Evolutionary conservation across 2,329 filamentous ascomycete species (phyloP).

Genomic region (Fusarium sp.): DNA sequence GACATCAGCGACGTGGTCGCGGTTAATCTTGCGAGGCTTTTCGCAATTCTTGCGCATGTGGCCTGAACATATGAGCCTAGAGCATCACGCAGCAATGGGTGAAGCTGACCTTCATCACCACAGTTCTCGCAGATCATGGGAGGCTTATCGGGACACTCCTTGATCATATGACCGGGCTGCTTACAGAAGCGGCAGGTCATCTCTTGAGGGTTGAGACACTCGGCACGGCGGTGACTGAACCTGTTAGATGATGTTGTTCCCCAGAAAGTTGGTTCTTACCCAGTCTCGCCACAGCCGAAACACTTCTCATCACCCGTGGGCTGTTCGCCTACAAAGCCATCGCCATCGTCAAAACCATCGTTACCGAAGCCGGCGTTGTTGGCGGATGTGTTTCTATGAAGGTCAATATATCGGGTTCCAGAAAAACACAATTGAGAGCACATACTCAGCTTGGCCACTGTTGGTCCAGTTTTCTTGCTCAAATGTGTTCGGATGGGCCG

Average conservation of each 20-base stretch:
- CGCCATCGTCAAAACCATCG: conserved; percentile 3
- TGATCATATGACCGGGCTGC: conserved; percentile 62
- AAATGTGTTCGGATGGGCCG: not conserved
- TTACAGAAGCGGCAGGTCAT: conserved; percentile 58
- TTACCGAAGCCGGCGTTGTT: not conserved
- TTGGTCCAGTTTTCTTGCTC: conserved; percentile 1
- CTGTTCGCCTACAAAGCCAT: conserved; percentile 2
- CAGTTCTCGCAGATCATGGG: conserved; percentile 70
- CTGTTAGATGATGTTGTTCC: not conserved
- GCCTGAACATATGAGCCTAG: conserved; percentile 51
- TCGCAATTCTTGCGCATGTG: conserved; percentile 67
- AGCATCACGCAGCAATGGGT: not conserved
- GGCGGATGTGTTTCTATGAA: conserved; percentile 1
- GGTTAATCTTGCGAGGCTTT: conserved; percentile 67
- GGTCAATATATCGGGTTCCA: not conserved
- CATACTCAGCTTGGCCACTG: conserved; percentile 4
- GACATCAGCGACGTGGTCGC: conserved; percentile 59
- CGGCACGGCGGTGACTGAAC: conserved; percentile 46
- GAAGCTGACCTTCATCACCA: conserved; percentile 62
- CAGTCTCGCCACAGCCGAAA: conserved; percentile 50
- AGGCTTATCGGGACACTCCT: conserved; percentile 70
- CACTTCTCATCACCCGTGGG: conserved; percentile 38
- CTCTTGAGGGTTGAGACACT: conserved; percentile 48
- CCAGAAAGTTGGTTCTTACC: conserved; percentile 38
- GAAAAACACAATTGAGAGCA: not conserved